Evolutionary conservation across 139 green algal genomes (phyloP), one percentile per base, ranked within the genome.

Genomic region (Coelastrella sp.): DNA sequence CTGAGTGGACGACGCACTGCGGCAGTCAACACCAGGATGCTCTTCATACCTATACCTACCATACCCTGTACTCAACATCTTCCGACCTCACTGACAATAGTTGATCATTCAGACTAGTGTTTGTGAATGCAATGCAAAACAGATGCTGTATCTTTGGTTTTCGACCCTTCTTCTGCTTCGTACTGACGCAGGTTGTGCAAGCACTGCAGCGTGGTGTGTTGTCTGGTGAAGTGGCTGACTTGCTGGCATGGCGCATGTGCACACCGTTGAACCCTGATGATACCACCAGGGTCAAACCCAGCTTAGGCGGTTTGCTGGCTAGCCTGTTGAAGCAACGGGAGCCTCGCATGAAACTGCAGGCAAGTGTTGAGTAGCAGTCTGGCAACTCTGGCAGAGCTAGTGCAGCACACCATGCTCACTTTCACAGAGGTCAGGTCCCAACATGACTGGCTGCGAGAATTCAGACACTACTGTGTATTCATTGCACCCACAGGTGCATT

Each of bases 161-260:
- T 17, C 61, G n/a, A n/a, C n/a, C n/a, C n/a, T n/a, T n/a, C n/a
- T n/a, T n/a, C n/a, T n/a, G n/a, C n/a, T n/a, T n/a, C n/a, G n/a
- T n/a, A n/a, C n/a, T 71, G 61, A 10, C 22, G 83, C 83, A 88
- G 83, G 17, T 88, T 60, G 54, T 80, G 54, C n/a, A 19, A 14
- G 83, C 19, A 11, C 57, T 88, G 66, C 83, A 80, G 83, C 66
- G 68, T 11, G 54, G 68, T 22, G 68, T 80, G 66, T 20, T 88
- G 19, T 56, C 83, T 16, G 68, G 83, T 11, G 54, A 88, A 5
- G 58, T 54, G 8, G 54, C 57, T 16, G 68, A 54, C 32, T 68
- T 88, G 47, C 47, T 88, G 68, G 80, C 61, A 23, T 88, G 83
- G 83, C 83, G 83, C 14, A 73, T 88, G 5, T 88, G 83, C 54